Evolutionary conservation across 345 rosid species (phyloP), one percentile per base, ranked within the genome.

Genomic region (Linum lewisii): DNA sequence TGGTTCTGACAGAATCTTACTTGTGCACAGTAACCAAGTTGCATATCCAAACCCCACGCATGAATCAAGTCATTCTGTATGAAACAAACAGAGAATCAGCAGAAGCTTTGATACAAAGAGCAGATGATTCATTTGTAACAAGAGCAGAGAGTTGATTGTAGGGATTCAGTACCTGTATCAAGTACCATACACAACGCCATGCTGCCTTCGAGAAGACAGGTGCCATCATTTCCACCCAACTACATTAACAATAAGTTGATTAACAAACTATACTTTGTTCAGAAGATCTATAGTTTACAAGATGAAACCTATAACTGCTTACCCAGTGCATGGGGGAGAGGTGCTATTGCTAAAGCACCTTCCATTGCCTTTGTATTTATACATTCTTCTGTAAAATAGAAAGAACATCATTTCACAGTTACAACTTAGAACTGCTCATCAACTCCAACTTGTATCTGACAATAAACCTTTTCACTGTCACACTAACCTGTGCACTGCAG

Each of bases 151-250:
- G 34, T 29, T 29, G 14, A 1, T 1, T 16, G 1, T 7, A 63
- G 20, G 8, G 24, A 69, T 25, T 32, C 13, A 20, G n/a, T 78
- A 88, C 98, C 95, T 92, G 96, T 70, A 92, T 72, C 98, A 92
- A 86, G 76, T 86, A 69, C 96, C 96, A 92, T 7, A 78, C 71
- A 73, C 98, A 92, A 66, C 81, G 78, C 98, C 98, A 92, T 4
- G 98, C 90, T 53, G 81, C 78, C 73, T 75, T 83, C 1, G 98
- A 92, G 78, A 92, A 92, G 7, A 92, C 98, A 23, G 98, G 98
- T 24, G 90, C 95, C 98, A 92, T 92, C 85, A 92, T 80, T 75
- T 88, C 98, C 34, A 92, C 98, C 98, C 98, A 92, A 51, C 98
- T 92, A 71, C 78, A 73, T 1, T 20, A 63, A 68, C 21, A 63